Evolutionary conservation across 805 yeast species (phyloP).

Genomic region (Ogataea chonburiensis): DNA sequence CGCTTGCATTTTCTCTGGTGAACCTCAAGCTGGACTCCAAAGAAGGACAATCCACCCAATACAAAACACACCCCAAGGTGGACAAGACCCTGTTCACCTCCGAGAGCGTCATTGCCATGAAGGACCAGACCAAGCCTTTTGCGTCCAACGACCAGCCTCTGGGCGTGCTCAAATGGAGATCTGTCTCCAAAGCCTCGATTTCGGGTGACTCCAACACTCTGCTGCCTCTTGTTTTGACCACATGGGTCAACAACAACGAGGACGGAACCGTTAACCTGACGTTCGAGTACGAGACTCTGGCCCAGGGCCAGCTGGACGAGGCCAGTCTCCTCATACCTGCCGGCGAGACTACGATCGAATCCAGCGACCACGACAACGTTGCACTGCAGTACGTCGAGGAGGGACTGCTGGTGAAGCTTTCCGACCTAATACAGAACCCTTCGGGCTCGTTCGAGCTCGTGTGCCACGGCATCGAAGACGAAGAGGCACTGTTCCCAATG

Average conservation of each 20-base stretch:
- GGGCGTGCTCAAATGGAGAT: conserved; percentile 93
- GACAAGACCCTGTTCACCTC: conserved; percentile 70
- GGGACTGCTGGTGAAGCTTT: conserved; percentile 68
- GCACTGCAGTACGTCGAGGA: conserved; percentile 60
- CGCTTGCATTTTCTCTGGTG: conserved; percentile 64
- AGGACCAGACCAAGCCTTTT: conserved; percentile 76
- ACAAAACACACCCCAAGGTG: conserved; percentile 95
- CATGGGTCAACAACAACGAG: conserved; percentile 75
- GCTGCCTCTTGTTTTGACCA: conserved; percentile 70
- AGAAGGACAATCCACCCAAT: conserved; percentile 53
- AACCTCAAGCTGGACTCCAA: conserved; percentile 50
- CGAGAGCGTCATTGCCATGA: conserved; percentile 61
- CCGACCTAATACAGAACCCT: conserved; percentile 45
- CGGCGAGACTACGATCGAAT: conserved; percentile 50
- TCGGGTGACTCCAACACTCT: conserved; percentile 56
- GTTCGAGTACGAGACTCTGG: conserved; percentile 78
- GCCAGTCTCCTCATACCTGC: conserved; percentile 65
- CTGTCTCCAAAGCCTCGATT: conserved; percentile 48
- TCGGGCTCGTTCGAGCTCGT: conserved; percentile 79
- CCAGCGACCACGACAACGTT: conserved; percentile 54
- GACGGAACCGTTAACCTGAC: conserved; percentile 70
- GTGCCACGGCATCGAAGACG: conserved; percentile 64
- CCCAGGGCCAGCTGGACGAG: conserved; percentile 50
- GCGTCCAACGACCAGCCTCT: conserved; percentile 89
- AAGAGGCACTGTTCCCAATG: conserved; percentile 88